Evolutionary conservation across 1,139 yeast species (phyloP), one percentile per base, ranked within the genome.

Genomic region (Debaryomyces subglobosus): DNA sequence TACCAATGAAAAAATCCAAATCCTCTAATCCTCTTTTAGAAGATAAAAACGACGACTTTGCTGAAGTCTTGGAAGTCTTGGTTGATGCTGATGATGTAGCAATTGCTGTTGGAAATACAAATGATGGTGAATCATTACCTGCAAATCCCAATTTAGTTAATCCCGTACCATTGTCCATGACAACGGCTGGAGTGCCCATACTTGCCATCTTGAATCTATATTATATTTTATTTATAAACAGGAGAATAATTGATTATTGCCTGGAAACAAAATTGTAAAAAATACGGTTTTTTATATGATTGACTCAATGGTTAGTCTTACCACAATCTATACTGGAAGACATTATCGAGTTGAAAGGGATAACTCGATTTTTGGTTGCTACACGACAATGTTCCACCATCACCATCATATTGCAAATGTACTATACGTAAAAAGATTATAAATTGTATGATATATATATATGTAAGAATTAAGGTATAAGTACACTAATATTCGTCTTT

Each of bases 121-220:
- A 95, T 7, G 97, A 91, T 32, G 99, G 99, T 13, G 97, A 82
- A 71, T 94, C 99, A 67, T 94, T 94, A 48, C 99, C 99, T 59
- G 99, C 99, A 72, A 92, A 94, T 24, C 99, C 99, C 55, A 94
- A 80, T 68, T 94, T 94, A 64, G 99, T 94, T 61, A 92, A 79
- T 55, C 99, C 99, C 57, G 99, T 94, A 79, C 99, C 99, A 65
- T 88, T 88, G 79, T 88, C 96, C 97, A 91, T 91, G 69, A 91
- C 96, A 75, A 91, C 94, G 53, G 97, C 97, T 44, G 97, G 97
- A 52, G 85, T 79, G 55, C 86, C 87, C 70, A 84, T 80, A 62
- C 85, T 74, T 47, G 84, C 78, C 86, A 81, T 82, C 46, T 49
- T 69, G 43, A 40, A 29, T 29, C 25, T 10, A 40, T 40, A 27